Evolutionary conservation across 2,329 filamentous ascomycete species (phyloP).

Genomic region (Pyricularia grisea): DNA sequence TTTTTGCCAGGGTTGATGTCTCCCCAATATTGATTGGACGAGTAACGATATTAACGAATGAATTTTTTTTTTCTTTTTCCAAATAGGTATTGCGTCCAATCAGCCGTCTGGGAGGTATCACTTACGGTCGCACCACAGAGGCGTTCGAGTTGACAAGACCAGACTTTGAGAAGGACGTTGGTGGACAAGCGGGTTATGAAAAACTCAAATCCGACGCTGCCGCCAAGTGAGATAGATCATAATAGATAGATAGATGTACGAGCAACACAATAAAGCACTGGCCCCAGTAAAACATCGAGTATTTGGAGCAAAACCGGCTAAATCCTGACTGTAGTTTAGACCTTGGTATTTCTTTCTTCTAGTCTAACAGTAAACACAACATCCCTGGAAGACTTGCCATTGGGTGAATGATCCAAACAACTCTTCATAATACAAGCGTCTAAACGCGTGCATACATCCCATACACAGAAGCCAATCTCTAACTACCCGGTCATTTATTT

Average conservation of each 20-base stretch:
- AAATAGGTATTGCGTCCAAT: constrained; percentile 61
- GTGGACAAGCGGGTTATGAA: constrained; percentile 43
- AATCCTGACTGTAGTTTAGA: neutral
- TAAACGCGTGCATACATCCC: neutral
- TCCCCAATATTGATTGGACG: too few relatives aligned
- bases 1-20: neutral
- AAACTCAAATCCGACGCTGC: constrained; percentile 37
- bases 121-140: constrained; percentile 64
- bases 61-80: too few relatives aligned
- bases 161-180: constrained; percentile 42
- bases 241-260: constrained; percentile 5
- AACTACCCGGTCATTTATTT: neutral
- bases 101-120: constrained; percentile 74
- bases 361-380: neutral
- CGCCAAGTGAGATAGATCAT: constrained; percentile 21
- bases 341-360: too few relatives aligned
- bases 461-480: neutral
- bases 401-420: neutral
- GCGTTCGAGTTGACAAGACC: constrained; percentile 62
- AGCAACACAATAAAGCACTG: neutral
- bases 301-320: too few relatives aligned
- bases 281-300: neutral
- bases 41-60: neutral
- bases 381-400: neutral
- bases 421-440: neutral